A percentile compares a stretch with the other conserved stretches of the same genome.
These are phyloP conservation scores for Suillus luteus DNA, from an alignment of 768 basidiomycete genomes.

Conservation along the genomic window DNA sequence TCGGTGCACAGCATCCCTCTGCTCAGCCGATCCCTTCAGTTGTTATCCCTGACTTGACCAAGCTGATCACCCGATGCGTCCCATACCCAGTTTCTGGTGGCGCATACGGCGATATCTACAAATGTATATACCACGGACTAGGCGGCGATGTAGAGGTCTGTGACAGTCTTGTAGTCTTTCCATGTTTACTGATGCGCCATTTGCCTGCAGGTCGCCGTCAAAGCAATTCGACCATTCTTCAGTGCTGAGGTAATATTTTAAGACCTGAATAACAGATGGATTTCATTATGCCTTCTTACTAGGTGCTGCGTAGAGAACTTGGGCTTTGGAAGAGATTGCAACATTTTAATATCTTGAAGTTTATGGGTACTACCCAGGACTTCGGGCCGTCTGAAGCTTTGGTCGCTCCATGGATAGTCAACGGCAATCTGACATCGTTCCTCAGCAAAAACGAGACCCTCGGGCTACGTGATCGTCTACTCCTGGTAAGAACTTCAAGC, in stretches of 20 bases:
- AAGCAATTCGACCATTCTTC: neutral
- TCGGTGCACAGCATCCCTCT: slow-evolving; percentile 42
- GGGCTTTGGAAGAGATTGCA: slow-evolving; percentile 22
- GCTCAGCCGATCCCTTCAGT: slow-evolving; percentile 13
- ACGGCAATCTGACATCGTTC: slow-evolving; percentile 19
- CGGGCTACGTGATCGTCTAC: slow-evolving; percentile 13
- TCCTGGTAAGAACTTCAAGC: slow-evolving; percentile 17
- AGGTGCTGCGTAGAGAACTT: slow-evolving; percentile 18
- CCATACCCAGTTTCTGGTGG: neutral
- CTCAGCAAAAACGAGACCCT: slow-evolving; percentile 14
- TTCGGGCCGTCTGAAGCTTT: slow-evolving; percentile 23
- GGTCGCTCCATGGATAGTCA: slow-evolving; percentile 23
- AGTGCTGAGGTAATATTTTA: neutral
- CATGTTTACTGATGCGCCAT: neutral
- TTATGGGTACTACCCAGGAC: slow-evolving; percentile 18
- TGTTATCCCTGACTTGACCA: neutral
- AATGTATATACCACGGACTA: neutral
- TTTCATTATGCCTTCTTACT: too few relatives aligned
- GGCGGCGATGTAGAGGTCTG: neutral
- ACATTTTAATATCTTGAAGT: slow-evolving; percentile 24
- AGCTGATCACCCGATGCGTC: neutral
- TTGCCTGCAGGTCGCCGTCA: neutral
- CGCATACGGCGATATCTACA: neutral
- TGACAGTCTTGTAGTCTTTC: neutral
- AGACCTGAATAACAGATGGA: too few relatives aligned